Evolutionary conservation across 2,329 filamentous ascomycete genomes (phyloP).

Genomic region (Paecilomyces variotii): DNA sequence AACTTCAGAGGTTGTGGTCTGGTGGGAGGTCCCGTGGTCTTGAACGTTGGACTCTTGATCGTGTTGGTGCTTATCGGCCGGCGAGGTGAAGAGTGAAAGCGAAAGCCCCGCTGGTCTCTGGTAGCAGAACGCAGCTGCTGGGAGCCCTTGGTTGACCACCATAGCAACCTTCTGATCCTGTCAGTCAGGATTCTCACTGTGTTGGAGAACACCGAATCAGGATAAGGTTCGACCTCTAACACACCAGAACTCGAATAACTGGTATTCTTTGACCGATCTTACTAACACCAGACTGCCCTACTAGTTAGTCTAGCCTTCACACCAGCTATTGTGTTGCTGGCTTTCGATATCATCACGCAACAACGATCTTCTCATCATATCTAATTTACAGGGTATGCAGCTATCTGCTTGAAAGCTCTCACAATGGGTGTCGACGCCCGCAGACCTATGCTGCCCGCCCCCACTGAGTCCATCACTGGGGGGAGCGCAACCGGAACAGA

Average conservation of each 20-base stretch:
- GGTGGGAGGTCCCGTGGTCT: background rate
- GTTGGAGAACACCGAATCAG: background rate
- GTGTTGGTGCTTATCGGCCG: background rate
- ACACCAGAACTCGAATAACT: background rate
- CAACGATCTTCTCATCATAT: background rate
- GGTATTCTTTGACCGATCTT: background rate
- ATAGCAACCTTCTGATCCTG: background rate
- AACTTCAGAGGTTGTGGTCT: background rate
- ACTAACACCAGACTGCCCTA: background rate
- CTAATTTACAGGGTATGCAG: constrained; percentile 24
- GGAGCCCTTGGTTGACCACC: background rate
- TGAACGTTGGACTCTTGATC: background rate
- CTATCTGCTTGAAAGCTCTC: constrained; percentile 24
- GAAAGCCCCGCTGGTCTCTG: background rate
- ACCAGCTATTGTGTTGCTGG: background rate
- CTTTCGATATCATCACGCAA: background rate
- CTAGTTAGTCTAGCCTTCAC: background rate
- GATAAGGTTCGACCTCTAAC: background rate
- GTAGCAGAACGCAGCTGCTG: background rate
- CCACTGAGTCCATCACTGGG: constrained; percentile 40
- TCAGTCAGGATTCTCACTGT: background rate
- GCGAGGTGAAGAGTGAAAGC: background rate
- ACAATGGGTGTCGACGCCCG: constrained; percentile 43
- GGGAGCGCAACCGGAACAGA: constrained; percentile 38
- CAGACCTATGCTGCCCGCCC: constrained; percentile 42